These are phyloP conservation scores for Phytophthora citrophthora DNA, from an alignment of 352 stramenopile genomes.

Conservation along the genomic window DNA sequence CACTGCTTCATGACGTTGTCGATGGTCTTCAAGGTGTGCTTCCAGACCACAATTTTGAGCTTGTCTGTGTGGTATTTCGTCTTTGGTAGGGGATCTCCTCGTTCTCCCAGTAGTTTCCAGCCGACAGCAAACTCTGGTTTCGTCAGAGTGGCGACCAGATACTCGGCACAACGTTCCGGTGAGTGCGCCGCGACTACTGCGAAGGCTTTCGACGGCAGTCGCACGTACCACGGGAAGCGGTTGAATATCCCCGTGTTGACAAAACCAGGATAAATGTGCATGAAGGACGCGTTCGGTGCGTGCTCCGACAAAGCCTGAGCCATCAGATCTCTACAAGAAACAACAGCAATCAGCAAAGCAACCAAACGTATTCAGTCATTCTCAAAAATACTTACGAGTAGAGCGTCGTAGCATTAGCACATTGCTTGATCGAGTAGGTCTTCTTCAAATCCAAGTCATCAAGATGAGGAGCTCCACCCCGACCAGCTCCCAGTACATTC, in stretches of 20 bases:
- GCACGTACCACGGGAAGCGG: slow-evolving; percentile 33
- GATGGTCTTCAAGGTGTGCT: slow-evolving; percentile 34
- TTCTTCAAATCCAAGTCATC: slow-evolving; percentile 39
- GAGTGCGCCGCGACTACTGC: slow-evolving; percentile 30
- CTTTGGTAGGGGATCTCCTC: slow-evolving; percentile 19
- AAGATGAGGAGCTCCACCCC: slow-evolving; percentile 30
- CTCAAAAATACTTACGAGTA: slow-evolving; percentile 33
- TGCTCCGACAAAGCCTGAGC: slow-evolving; percentile 33
- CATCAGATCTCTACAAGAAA: slow-evolving; percentile 33
- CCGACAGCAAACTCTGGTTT: slow-evolving; percentile 27
- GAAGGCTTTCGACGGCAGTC: slow-evolving; percentile 26
- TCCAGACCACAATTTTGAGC: slow-evolving; percentile 32
- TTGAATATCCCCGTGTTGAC: slow-evolving; percentile 35
- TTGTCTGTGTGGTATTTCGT: slow-evolving; percentile 39
- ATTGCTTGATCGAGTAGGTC: slow-evolving; percentile 34
- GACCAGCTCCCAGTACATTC: slow-evolving; percentile 32
- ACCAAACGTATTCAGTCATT: background rate
- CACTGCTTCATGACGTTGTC: slow-evolving; percentile 28
- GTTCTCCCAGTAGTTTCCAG: slow-evolving; percentile 32
- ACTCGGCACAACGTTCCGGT: slow-evolving; percentile 29
- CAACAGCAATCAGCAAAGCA: background rate
- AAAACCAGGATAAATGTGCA: slow-evolving; percentile 40
- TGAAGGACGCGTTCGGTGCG: slow-evolving; percentile 36
- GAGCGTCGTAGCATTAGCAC: slow-evolving; percentile 30
- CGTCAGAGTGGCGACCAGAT: slow-evolving; percentile 31